Conservation (phyloP, 2,329 filamentous ascomycete species). For the Chlorencoelia australis region DNA sequence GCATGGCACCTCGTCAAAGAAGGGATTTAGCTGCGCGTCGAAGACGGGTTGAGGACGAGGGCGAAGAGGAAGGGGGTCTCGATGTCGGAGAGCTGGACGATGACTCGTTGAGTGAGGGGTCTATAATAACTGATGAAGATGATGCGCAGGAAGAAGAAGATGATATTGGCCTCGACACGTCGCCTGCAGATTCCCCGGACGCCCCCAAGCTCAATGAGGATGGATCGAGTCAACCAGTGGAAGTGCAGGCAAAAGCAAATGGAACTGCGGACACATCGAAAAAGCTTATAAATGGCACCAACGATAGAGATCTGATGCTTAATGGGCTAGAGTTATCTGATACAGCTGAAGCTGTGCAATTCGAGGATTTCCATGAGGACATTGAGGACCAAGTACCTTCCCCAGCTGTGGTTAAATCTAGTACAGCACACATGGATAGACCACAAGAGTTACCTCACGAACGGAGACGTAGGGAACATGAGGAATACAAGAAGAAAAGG, state of each 20-base stretch:
- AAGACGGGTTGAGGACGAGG: conserved; percentile 60
- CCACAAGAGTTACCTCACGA: conserved; percentile 53
- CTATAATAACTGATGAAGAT: conserved; percentile 50
- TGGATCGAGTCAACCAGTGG: conserved; percentile 24
- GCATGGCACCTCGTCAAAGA: conserved; percentile 45
- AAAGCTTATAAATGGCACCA: conserved; percentile 30
- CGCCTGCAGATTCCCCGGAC: conserved; percentile 33
- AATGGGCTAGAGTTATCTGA: conserved; percentile 33
- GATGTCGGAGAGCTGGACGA: conserved; percentile 50
- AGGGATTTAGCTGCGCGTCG: conserved; percentile 58
- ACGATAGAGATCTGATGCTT: conserved; percentile 49
- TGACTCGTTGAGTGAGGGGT: conserved; percentile 56
- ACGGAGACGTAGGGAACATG: conserved; percentile 72
- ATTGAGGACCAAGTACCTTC: conserved; percentile 20
- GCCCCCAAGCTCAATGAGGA: conserved; percentile 26
- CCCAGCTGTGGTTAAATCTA: conserved; percentile 28
- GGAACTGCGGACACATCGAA: conserved; percentile 29
- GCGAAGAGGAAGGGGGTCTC: conserved; percentile 53
- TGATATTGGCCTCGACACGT: conserved; percentile 52
- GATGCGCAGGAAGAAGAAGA: conserved; percentile 52
- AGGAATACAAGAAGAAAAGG: conserved; percentile 79
- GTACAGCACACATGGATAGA: conserved; percentile 31
- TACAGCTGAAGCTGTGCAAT: conserved; percentile 18
- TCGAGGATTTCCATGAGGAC: conserved; percentile 26
- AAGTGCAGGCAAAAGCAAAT: conserved; percentile 20